These are phyloP conservation scores for Trametes elegans DNA, from an alignment of 768 basidiomycete species.

Conservation along the genomic window DNA sequence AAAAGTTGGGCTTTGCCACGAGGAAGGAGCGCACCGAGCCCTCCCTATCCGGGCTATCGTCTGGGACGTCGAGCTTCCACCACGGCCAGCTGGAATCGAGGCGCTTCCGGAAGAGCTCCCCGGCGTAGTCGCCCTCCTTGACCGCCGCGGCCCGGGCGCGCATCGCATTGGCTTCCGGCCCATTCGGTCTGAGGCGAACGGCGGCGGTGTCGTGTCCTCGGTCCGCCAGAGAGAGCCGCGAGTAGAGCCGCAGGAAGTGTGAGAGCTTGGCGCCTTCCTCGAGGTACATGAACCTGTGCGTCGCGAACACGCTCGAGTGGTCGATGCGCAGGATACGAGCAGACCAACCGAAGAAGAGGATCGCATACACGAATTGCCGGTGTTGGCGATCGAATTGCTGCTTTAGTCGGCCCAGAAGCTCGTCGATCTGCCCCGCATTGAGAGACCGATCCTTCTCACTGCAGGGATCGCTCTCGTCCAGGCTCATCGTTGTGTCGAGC, in stretches of 20 bases:
- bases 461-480: no score
- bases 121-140: not conserved
- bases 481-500: no score
- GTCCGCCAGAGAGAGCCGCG: not conserved
- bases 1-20: conserved; percentile 1
- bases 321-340: conserved; percentile 5
- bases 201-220: not conserved
- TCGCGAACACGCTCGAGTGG: not conserved
- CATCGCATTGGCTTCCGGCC: not conserved
- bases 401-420: no score
- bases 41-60: not conserved
- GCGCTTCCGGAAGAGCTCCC: not conserved
- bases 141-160: not conserved
- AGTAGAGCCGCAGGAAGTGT: not conserved
- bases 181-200: not conserved
- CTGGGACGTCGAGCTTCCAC: not conserved
- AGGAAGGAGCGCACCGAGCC: not conserved
- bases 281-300: conserved; percentile 1
- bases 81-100: not conserved
- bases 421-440: no score
- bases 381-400: conserved; percentile 2
- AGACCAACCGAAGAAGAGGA: conserved; percentile 8
- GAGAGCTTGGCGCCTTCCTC: not conserved
- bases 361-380: not conserved
- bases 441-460: no score